A percentile compares a stretch with the other conserved stretches of the same genome.
These are phyloP conservation scores for Heterobasidion annosum DNA, from an alignment of 1,284 basidiomycete genomes.

Conservation along the genomic window DNA sequence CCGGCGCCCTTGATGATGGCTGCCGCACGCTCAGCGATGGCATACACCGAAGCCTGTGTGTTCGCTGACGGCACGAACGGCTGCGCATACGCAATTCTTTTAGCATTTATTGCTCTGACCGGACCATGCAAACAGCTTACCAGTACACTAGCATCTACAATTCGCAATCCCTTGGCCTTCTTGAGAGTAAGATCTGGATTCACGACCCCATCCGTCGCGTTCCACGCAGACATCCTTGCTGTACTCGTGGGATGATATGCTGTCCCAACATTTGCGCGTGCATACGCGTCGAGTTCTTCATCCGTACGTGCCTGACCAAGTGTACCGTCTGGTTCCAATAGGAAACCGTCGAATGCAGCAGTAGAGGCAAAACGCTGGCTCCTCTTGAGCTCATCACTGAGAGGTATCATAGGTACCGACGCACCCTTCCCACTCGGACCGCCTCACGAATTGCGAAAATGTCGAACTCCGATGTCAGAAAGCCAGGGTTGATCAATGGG, in stretches of 20 bases:
- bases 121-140: neutral
- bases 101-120: no score
- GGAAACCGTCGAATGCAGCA: neutral
- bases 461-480: neutral
- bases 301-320: conserved; percentile 14
- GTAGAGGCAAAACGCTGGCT: neutral
- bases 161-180: neutral
- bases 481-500: conserved; percentile 13
- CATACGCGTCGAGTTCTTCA: conserved; percentile 8
- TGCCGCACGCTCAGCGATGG: conserved; percentile 17
- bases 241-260: neutral
- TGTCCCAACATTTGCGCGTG: conserved; percentile 3
- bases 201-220: neutral
- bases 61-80: conserved; percentile 18
- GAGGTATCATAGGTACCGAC: neutral
- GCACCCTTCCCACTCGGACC: neutral
- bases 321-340: conserved; percentile 2
- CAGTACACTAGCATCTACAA: neutral
- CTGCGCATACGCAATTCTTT: conserved; percentile 8
- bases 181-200: conserved; percentile 1
- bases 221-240: neutral
- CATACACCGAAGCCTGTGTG: conserved; percentile 16
- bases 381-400: neutral
- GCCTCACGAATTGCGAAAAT: neutral
- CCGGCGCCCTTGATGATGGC: conserved; percentile 13